Percentiles rank a stretch among this genome's conserved stretches.
Conservation (phyloP, 192 early-diverging fungal genomes). For the Mortierella claussenii region DNA sequence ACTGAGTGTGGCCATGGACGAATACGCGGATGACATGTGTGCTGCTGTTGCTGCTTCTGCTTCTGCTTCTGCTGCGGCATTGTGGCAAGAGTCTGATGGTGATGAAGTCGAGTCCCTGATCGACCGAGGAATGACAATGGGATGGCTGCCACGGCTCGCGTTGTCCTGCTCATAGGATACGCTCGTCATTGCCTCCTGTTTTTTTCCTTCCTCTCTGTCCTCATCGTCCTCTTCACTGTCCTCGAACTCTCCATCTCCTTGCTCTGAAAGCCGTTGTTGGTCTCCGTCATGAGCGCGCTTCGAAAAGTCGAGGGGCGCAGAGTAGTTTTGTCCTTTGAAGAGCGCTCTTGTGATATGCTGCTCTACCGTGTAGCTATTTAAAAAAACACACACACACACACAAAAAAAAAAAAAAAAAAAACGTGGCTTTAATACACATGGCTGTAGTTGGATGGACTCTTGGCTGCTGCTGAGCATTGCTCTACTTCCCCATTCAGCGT, state of each 20-base stretch:
- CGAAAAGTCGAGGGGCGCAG: conserved; percentile 51
- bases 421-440: conserved; percentile 44
- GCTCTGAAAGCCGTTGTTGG: not conserved
- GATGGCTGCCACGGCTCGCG: no score
- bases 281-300: conserved; percentile 1
- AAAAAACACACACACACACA: not conserved
- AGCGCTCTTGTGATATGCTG: conserved; percentile 40
- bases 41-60: conserved; percentile 1
- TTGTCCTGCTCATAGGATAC: no score
- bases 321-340: conserved; percentile 51
- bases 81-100: no score
- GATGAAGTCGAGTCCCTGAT: no score
- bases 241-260: conserved; percentile 1
- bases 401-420: not conserved
- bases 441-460: no score
- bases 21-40: conserved; percentile 12
- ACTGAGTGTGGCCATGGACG: conserved; percentile 11
- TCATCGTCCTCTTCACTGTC: not conserved
- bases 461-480: no score
- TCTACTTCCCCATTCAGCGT: no score
- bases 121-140: no score
- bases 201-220: conserved; percentile 1
- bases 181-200: not conserved
- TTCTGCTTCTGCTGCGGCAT: no score
- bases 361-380: conserved; percentile 40